Conservation (phyloP, 2,329 filamentous ascomycete genomes). For the Phaeosphaeria sp. region DNA sequence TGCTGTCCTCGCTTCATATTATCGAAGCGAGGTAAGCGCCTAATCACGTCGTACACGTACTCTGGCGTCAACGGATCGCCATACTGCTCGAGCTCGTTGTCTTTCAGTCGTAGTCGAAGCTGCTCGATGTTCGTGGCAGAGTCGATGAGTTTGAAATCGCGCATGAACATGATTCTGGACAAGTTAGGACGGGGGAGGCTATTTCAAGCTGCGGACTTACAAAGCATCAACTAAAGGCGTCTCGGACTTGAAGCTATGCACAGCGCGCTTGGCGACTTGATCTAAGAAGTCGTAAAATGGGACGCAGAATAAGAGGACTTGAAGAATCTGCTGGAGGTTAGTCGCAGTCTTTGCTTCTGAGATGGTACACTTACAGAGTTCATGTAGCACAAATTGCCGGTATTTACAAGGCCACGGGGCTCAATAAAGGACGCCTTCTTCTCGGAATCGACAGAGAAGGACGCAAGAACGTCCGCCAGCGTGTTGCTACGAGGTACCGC, state of each 20-base stretch:
- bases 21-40: slow-evolving; percentile 83
- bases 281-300: slow-evolving; percentile 96
- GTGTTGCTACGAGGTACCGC: slow-evolving; percentile 63
- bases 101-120: slow-evolving; percentile 76
- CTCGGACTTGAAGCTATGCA: slow-evolving; percentile 92
- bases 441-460: slow-evolving; percentile 71
- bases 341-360: not conserved
- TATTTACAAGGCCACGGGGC: slow-evolving; percentile 92
- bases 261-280: slow-evolving; percentile 80
- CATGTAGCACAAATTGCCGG: slow-evolving; percentile 99
- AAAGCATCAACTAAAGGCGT: slow-evolving; percentile 93
- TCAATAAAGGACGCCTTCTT: slow-evolving; percentile 82
- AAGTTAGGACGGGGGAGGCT: not conserved
- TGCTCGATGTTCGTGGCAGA: slow-evolving; percentile 77
- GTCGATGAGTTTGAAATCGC: slow-evolving; percentile 86
- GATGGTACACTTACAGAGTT: slow-evolving; percentile 78
- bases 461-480: slow-evolving; percentile 76
- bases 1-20: slow-evolving; percentile 97
- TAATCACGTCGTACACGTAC: slow-evolving; percentile 93
- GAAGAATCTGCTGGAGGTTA: slow-evolving; percentile 73
- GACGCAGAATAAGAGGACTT: slow-evolving; percentile 91
- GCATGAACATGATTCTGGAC: slow-evolving; percentile 88
- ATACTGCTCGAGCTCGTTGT: slow-evolving; percentile 84
- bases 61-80: slow-evolving; percentile 92
- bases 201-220: slow-evolving; percentile 59